These are phyloP conservation scores for Hagleromyces aurorensis DNA, from an alignment of 805 yeast species.

Conservation along the genomic window DNA sequence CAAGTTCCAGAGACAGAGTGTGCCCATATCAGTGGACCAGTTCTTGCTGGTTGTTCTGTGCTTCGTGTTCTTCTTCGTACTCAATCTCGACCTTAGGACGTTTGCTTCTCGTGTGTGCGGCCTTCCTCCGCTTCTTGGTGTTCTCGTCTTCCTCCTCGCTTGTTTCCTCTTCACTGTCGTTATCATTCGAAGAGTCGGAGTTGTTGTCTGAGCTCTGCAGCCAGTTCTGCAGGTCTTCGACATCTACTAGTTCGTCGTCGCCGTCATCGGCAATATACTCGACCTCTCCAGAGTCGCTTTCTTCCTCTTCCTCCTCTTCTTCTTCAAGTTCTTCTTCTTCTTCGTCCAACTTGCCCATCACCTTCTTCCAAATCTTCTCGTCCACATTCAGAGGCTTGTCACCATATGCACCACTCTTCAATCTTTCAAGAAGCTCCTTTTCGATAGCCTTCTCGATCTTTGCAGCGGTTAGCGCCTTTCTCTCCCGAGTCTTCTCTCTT, in stretches of 20 bases:
- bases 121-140: conserved; percentile 33
- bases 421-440: conserved; percentile 86
- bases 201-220: conserved; percentile 44
- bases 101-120: conserved; percentile 37
- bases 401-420: conserved; percentile 97
- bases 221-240: conserved; percentile 92
- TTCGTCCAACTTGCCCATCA: conserved; percentile 73
- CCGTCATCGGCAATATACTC: conserved; percentile 89
- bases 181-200: conserved; percentile 26
- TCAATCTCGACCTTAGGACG: conserved; percentile 76
- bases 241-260: conserved; percentile 81
- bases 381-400: conserved; percentile 96
- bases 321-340: conserved; percentile 46
- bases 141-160: conserved; percentile 33
- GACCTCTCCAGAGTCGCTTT: conserved; percentile 62
- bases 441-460: conserved; percentile 94
- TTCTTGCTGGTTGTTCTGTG: conserved; percentile 29
- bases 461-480: conserved; percentile 95
- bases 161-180: conserved; percentile 32
- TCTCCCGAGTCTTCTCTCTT: conserved; percentile 88
- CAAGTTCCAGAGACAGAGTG: too few species aligned
- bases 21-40: too few species aligned
- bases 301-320: conserved; percentile 43
- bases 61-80: conserved; percentile 60
- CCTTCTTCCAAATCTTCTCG: conserved; percentile 91